Evolutionary conservation across 305 asterid genomes (phyloP).

Genomic region (Coffea humblotiana): DNA sequence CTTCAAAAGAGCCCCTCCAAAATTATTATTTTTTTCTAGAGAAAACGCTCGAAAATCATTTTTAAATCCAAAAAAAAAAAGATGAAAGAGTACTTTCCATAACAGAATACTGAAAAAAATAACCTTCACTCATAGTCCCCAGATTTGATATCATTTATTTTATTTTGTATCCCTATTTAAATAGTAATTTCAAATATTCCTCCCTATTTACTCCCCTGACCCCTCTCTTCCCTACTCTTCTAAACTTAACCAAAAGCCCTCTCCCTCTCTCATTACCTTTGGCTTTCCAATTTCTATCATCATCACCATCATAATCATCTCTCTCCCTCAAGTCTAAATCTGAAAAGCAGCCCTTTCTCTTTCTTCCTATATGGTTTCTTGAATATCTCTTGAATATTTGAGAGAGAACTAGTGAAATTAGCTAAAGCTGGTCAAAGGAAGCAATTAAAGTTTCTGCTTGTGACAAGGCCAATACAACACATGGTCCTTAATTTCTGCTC

Average conservation of each 20-base stretch:
- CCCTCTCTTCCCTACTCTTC: background rate
- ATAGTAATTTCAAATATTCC: conserved; percentile 18
- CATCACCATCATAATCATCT: background rate
- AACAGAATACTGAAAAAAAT: background rate
- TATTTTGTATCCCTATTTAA: background rate
- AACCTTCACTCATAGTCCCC: background rate
- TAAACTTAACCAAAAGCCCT: background rate
- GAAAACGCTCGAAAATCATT: background rate
- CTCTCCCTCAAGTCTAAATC: conserved; percentile 8
- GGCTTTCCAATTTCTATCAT: background rate
- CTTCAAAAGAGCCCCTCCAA: conserved; percentile 18
- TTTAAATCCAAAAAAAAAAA: conserved; percentile 19
- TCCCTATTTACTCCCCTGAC: background rate
- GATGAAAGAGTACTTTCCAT: background rate
- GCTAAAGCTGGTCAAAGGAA: conserved; percentile 15
- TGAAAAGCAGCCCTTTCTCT: background rate
- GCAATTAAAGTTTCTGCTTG: conserved; percentile 4
- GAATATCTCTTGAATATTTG: background rate
- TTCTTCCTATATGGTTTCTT: conserved; percentile 2
- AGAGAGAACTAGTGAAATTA: conserved; percentile 10
- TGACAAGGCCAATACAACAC: conserved; percentile 2
- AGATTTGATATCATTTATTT: conserved; percentile 9
- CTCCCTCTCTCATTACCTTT: background rate
- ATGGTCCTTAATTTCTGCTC: conserved; percentile 3
- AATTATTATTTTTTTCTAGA: too few relatives aligned